These are phyloP conservation scores for Saccharomycopsis malanga DNA, from an alignment of 805 yeast species.

Conservation along the genomic window DNA sequence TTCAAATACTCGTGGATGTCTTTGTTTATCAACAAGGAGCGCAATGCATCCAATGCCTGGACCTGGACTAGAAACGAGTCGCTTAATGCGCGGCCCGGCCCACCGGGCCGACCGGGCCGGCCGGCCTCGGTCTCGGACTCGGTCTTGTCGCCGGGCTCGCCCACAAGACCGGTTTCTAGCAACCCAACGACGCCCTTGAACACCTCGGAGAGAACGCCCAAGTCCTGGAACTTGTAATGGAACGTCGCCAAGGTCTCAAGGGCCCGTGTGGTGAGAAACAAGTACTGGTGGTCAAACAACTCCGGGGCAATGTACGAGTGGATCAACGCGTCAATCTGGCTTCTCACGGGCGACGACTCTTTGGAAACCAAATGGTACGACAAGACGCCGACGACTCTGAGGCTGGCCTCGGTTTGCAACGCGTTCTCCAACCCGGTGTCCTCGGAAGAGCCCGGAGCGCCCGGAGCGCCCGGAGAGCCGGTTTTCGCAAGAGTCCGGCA, in stretches of 20 bases:
- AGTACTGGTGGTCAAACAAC: constrained; percentile 43
- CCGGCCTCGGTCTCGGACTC: background rate
- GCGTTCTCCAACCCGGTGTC: constrained; percentile 35
- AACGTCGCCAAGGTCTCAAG: constrained; percentile 48
- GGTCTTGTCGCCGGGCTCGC: background rate
- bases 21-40: constrained; percentile 63
- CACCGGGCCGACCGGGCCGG: background rate
- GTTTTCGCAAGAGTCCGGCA: background rate
- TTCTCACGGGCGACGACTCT: constrained; percentile 38
- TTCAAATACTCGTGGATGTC: constrained; percentile 67
- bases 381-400: constrained; percentile 71
- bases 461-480: constrained; percentile 26
- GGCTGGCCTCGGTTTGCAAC: constrained; percentile 71
- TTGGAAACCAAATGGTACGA: constrained; percentile 40
- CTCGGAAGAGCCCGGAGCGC: constrained; percentile 40
- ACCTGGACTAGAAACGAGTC: constrained; percentile 69
- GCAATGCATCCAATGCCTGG: constrained; percentile 83
- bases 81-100: constrained; percentile 25
- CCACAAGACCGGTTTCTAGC: constrained; percentile 7
- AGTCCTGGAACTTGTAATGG: constrained; percentile 31
- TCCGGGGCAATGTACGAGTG: constrained; percentile 57
- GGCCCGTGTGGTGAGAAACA: constrained; percentile 67
- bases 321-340: constrained; percentile 61
- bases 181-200: constrained; percentile 34
- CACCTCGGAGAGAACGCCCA: constrained; percentile 32